Percentiles rank a stretch among this genome's conserved stretches.
Conservation (phyloP, 192 early-diverging fungal genomes). For the Chytriomyces confervae region DNA sequence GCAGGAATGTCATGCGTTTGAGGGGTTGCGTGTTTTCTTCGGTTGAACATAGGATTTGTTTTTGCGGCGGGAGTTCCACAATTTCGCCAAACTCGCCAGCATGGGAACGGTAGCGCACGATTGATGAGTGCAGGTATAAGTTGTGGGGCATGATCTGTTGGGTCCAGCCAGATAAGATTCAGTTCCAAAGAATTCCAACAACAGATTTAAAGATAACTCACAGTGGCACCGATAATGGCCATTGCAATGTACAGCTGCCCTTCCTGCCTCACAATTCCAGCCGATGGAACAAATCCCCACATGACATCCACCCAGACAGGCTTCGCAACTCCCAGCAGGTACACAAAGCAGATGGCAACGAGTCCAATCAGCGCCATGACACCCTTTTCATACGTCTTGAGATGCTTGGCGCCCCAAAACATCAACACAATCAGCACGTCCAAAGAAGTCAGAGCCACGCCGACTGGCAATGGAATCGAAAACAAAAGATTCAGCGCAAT, state of each 20-base stretch:
- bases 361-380: slow-evolving; percentile 67
- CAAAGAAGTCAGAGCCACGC: slow-evolving; percentile 71
- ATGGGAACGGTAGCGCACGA: slow-evolving; percentile 68
- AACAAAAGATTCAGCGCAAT: slow-evolving; percentile 80
- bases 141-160: slow-evolving; percentile 82
- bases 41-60: not conserved
- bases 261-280: slow-evolving; percentile 60
- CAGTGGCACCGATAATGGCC: slow-evolving; percentile 80
- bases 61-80: not conserved
- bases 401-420: slow-evolving; percentile 63
- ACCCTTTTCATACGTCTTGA: slow-evolving; percentile 67
- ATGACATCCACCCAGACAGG: slow-evolving; percentile 66
- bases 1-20: not conserved
- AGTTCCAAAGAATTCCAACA: slow-evolving; percentile 62
- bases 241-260: slow-evolving; percentile 44
- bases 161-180: slow-evolving; percentile 36
- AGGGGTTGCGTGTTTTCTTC: not conserved
- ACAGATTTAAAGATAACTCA: slow-evolving; percentile 29
- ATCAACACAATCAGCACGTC: slow-evolving; percentile 75
- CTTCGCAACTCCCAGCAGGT: slow-evolving; percentile 62
- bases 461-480: slow-evolving; percentile 67
- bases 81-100: slow-evolving; percentile 39
- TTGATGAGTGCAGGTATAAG: slow-evolving; percentile 74
- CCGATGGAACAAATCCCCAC: slow-evolving; percentile 62
- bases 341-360: slow-evolving; percentile 73